Conservation (phyloP, 768 basidiomycete genomes). For the Pleurotus tuoliensis region DNA sequence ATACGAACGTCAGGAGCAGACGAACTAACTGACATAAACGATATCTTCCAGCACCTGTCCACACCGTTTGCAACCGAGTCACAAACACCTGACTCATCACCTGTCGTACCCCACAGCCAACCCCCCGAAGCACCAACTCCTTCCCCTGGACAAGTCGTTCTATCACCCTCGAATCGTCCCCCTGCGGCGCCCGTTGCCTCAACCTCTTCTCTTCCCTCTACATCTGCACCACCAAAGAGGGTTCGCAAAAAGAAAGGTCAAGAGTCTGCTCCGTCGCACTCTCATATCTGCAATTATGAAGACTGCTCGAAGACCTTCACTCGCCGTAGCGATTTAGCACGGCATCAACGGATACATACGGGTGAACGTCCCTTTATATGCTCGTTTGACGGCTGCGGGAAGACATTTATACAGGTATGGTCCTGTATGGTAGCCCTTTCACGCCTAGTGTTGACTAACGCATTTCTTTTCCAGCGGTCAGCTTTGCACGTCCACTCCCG, state of each 20-base stretch:
- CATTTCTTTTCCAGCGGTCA: constrained; percentile 55
- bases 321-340: constrained; percentile 76
- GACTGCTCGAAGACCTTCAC: constrained; percentile 80
- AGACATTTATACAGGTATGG: constrained; percentile 87
- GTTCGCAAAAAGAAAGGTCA: constrained; percentile 2
- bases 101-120: constrained; percentile 43
- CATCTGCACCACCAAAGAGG: constrained; percentile 27
- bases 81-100: constrained; percentile 43
- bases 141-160: constrained; percentile 22
- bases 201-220: constrained; percentile 37
- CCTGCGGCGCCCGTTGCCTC: constrained; percentile 44
- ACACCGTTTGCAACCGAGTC: constrained; percentile 62
- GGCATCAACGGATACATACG: constrained; percentile 88
- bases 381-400: constrained; percentile 68
- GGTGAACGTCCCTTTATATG: constrained; percentile 86
- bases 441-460: constrained; percentile 12
- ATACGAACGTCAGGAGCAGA: constrained; percentile 47
- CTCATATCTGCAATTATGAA: constrained; percentile 67
- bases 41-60: constrained; percentile 72
- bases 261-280: constrained; percentile 20
- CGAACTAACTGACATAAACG: constrained; percentile 70
- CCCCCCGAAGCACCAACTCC: constrained; percentile 20
- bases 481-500: constrained; percentile 86
- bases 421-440: constrained; percentile 48
- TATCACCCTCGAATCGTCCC: constrained; percentile 34